Evolutionary conservation across 257 asterid species (phyloP).

Genomic region (Gentiana straminea): DNA sequence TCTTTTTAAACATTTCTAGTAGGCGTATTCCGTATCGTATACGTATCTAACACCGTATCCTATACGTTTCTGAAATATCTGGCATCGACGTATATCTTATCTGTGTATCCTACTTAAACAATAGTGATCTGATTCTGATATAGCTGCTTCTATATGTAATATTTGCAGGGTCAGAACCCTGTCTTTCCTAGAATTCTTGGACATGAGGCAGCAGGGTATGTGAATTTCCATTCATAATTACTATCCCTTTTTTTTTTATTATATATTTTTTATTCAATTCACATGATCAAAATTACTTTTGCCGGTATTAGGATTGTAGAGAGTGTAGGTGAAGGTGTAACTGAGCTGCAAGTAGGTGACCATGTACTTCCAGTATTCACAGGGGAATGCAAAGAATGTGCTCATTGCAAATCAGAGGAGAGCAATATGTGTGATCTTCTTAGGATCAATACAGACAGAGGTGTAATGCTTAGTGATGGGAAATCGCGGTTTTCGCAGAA

Average conservation of each 20-base stretch:
- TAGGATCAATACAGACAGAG: slow-evolving; percentile 18
- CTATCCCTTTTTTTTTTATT: neutral
- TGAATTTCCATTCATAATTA: neutral
- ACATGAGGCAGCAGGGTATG: slow-evolving; percentile 16
- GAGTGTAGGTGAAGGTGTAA: slow-evolving; percentile 13
- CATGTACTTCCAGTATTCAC: slow-evolving; percentile 19
- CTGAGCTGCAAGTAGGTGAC: slow-evolving; percentile 11
- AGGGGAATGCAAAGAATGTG: slow-evolving; percentile 14
- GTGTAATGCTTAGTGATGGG: slow-evolving; percentile 15
- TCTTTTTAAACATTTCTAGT: no score
- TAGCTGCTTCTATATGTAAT: no score
- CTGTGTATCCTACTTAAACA: no score
- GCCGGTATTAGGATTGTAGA: slow-evolving; percentile 6
- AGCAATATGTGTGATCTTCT: slow-evolving; percentile 19
- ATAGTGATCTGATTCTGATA: no score
- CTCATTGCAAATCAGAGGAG: slow-evolving; percentile 15
- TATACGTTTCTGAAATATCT: no score
- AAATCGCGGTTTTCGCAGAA: slow-evolving; percentile 15
- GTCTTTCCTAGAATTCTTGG: slow-evolving; percentile 13
- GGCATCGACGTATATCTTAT: no score
- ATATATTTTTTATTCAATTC: neutral
- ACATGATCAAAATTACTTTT: no score
- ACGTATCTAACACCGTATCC: no score
- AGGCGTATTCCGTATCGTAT: no score
- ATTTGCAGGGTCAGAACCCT: slow-evolving; percentile 8